phyloP scores from a whole-genome alignment of 2,329 filamentous ascomycete genomes.

The Fusarium sp. region DNA sequence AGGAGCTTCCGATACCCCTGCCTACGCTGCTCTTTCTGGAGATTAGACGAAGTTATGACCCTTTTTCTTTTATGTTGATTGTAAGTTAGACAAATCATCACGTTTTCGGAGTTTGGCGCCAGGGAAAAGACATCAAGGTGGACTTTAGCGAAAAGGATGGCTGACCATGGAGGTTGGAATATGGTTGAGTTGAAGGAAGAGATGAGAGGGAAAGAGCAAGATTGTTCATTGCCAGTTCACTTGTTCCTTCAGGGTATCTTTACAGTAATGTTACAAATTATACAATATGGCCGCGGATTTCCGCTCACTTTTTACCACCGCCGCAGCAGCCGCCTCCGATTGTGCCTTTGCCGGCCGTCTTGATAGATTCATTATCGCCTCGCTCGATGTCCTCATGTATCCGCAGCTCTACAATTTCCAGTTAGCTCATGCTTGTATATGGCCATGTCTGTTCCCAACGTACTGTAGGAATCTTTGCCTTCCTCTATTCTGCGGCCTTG shows the following conservation, averaged over 20 bases:
- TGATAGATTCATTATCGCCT: conserved; percentile 93
- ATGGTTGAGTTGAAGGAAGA: conserved; percentile 23
- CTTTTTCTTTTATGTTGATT: conserved; percentile 20
- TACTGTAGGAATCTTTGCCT: conserved; percentile 68
- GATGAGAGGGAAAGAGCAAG: conserved; percentile 29
- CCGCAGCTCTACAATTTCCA: conserved; percentile 72
- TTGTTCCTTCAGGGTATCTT: conserved; percentile 50
- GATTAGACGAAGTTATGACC: conserved; percentile 65
- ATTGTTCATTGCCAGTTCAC: conserved; percentile 37
- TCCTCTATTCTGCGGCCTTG: conserved; percentile 73
- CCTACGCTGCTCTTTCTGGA: conserved; percentile 87
- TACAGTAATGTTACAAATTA: conserved; percentile 49
- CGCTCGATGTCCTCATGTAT: conserved; percentile 94
- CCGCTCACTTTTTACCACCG: conserved; percentile 49
- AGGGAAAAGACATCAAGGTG: conserved; percentile 20
- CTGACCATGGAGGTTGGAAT: conserved; percentile 19
- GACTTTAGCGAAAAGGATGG: conserved; percentile 39
- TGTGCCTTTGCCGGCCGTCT: conserved; percentile 63
- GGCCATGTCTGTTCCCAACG: background rate
- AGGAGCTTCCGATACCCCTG: conserved; percentile 76
- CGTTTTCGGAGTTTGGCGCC: conserved; percentile 47
- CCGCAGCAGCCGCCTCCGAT: conserved; percentile 47
- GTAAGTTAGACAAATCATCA: conserved; percentile 13
- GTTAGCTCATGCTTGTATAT: background rate
- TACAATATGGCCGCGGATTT: conserved; percentile 37